Evolutionary conservation across 352 stramenopile species (phyloP).

Genomic region (Phytophthora constricta): DNA sequence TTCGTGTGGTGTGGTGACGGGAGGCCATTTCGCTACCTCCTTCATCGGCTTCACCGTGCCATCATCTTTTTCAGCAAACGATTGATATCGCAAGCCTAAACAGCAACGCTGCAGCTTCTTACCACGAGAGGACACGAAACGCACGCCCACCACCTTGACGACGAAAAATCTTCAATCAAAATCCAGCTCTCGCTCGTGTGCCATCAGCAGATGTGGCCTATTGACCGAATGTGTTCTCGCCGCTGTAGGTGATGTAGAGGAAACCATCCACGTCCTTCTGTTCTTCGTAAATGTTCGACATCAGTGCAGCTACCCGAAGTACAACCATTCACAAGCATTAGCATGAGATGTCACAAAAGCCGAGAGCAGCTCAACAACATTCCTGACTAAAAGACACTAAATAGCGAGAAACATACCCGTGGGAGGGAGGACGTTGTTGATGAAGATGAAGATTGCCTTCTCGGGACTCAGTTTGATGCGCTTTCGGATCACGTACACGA

Average conservation of each 20-base stretch:
- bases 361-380: no score
- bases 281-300: conserved; percentile 99
- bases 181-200: conserved; percentile 31
- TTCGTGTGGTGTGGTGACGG: conserved; percentile 6
- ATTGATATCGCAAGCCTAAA: conserved; percentile 6
- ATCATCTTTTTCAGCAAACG: conserved; percentile 7
- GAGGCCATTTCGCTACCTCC: conserved; percentile 11
- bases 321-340: conserved; percentile 7
- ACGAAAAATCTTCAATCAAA: conserved; percentile 45
- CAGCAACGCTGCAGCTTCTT: conserved; percentile 9
- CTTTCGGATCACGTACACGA: conserved; percentile 99
- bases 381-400: no score
- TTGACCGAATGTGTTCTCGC: conserved; percentile 99
- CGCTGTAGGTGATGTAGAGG: conserved; percentile 99
- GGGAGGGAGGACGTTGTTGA: conserved; percentile 97
- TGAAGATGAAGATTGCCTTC: conserved; percentile 99
- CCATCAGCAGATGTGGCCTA: conserved; percentile 34
- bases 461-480: conserved; percentile 98
- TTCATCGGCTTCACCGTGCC: conserved; percentile 3
- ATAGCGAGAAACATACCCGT: conserved; percentile 70
- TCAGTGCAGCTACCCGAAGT: conserved; percentile 86
- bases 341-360: no score
- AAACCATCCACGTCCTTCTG: conserved; percentile 99
- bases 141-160: conserved; percentile 17
- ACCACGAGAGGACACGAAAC: conserved; percentile 10